Conservation (phyloP, 1,284 basidiomycete species). For the Flammula alnicola region DNA sequence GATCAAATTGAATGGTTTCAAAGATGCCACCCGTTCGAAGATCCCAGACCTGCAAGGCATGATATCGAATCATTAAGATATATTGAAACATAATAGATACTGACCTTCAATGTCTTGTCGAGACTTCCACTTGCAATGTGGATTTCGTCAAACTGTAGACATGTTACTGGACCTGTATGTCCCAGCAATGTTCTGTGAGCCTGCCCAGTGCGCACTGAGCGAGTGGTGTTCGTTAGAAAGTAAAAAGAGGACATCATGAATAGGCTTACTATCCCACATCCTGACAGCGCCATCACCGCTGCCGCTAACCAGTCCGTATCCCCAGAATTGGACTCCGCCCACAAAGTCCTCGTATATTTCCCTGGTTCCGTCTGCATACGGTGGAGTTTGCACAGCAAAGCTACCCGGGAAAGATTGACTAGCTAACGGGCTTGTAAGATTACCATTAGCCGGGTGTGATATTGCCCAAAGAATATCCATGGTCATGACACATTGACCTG, state of each 20-base stretch:
- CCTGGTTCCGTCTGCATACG: constrained; percentile 89
- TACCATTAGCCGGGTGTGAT: constrained; percentile 79
- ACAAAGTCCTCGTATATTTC: constrained; percentile 98
- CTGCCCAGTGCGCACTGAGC: constrained; percentile 94
- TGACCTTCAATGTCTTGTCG: constrained; percentile 90
- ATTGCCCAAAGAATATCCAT: constrained; percentile 99
- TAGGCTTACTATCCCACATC: constrained; percentile 95
- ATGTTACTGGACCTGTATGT: constrained; percentile 93
- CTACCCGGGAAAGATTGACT: constrained; percentile 57
- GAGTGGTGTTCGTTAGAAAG: constrained; percentile 10
- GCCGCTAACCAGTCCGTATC: constrained; percentile 95
- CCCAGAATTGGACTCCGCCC: constrained; percentile 98
- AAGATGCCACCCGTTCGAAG: constrained; percentile 87
- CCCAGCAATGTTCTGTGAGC: constrained; percentile 93
- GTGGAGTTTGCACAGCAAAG: constrained; percentile 85
- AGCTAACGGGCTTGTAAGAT: constrained; percentile 44
- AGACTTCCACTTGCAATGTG: constrained; percentile 92
- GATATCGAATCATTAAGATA: constrained; percentile 1
- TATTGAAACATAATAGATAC: constrained; percentile 30
- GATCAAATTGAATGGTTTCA: constrained; percentile 92
- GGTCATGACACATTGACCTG: constrained; percentile 97
- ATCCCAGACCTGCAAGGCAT: constrained; percentile 84
- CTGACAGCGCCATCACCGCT: constrained; percentile 96
- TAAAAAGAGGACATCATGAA: not conserved
- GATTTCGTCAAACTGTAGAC: constrained; percentile 96